These are phyloP conservation scores for Hibiscus mutabilis DNA, from an alignment of 345 rosid species.

Conservation along the genomic window DNA sequence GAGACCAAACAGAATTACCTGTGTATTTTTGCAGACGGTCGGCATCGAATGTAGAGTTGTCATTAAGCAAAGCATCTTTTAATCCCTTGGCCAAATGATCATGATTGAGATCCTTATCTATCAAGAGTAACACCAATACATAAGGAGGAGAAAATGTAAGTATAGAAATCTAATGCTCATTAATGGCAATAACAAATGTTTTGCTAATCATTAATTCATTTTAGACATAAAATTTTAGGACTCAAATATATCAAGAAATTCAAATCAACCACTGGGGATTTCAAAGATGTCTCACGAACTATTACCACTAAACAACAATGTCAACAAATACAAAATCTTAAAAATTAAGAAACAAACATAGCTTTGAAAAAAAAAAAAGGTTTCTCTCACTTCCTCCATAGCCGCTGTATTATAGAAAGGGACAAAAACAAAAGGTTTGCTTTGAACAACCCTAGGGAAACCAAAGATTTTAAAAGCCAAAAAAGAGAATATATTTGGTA, in stretches of 20 bases:
- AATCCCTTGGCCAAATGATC: constrained; percentile 63
- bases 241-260: background rate
- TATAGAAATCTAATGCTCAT: background rate
- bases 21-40: constrained; percentile 60
- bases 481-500: background rate
- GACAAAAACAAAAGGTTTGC: background rate
- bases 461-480: background rate
- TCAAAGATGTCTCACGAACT: background rate
- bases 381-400: constrained; percentile 62
- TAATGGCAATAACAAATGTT: background rate
- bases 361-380: too few species aligned
- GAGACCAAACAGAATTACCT: constrained; percentile 27
- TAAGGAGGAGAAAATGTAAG: background rate
- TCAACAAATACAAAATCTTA: too few species aligned
- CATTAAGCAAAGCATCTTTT: constrained; percentile 57
- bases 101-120: constrained; percentile 57
- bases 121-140: constrained; percentile 3
- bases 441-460: background rate
- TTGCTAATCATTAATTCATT: background rate
- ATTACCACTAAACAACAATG: background rate
- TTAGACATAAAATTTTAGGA: background rate
- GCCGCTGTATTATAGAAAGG: background rate
- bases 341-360: too few species aligned
- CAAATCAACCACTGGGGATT: too few species aligned
- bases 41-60: constrained; percentile 64